Base-by-base conservation (phyloP, 2,329 filamentous ascomycete genomes). In the Trichophyton simii region DNA sequence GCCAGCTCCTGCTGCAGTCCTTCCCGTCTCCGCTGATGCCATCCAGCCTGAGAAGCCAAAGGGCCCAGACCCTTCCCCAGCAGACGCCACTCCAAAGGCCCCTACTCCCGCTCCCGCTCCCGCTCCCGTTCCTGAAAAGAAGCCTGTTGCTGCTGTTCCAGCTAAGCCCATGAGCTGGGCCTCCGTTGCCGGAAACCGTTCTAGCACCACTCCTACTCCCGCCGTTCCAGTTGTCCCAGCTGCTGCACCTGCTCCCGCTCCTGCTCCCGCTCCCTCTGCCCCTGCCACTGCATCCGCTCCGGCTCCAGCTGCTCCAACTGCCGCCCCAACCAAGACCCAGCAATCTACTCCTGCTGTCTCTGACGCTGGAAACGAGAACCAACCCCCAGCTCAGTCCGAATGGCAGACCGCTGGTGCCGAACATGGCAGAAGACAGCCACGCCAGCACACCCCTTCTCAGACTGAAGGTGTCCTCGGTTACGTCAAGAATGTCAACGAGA, bases 401-500 rank as follows among this genome's bases (percentile, higher is more conserved):
- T 99, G 94, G 94, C 92, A 96, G 75, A 92, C 88, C 57, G 92
- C 89, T 61, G 87, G 87, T 61, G 76, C 77, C 62, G 83, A 85
- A 61, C 88, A 95, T 75, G 87, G 87, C 68, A 94, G 94, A 80
- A 86, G 89, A 72, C 89, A 94, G 73, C 87, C 86, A 69, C 85
- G 89, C 65, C 83, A 83, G 59, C 87, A 88, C 74, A 83, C 85
- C 60, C 80, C 84, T 67, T 79, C 84, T 61, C 79, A 79, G 58
- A 74, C 80, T 28, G 72, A 91, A 70, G 87, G 89, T 70, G 84
- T 84, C 64, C 86, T 86, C 60, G 94, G 88, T 20, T 97, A 96
- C 75, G 90, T 99, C 75, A 96, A 96, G 80, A 95, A 92, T 69
- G 92, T 97, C 58, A 92, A 86, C 58, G 91, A 95, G 38, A 91